Evolutionary conservation across 176 grass and related monocot species (phyloP).

Genomic region (Dendrocalamus sinicus): DNA sequence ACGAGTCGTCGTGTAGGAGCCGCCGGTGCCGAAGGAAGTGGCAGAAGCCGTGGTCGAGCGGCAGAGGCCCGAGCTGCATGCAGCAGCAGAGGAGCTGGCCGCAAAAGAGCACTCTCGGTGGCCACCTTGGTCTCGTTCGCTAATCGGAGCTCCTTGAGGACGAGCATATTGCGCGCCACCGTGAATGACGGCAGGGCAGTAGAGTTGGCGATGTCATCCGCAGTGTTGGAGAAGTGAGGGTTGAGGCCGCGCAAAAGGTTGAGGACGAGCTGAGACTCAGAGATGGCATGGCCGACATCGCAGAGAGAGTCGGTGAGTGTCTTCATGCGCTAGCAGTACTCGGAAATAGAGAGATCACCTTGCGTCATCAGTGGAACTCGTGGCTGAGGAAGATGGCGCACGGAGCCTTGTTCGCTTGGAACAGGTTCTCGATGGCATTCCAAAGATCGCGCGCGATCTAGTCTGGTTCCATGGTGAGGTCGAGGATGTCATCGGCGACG

Average conservation of each 20-base stretch:
- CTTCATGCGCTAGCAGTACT: not conserved
- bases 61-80: fast-evolving
- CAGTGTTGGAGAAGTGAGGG: not conserved
- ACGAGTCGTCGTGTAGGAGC: fast-evolving
- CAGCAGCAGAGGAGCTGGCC: fast-evolving
- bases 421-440: not conserved
- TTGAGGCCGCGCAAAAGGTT: not conserved
- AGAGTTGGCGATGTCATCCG: not conserved
- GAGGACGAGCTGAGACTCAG: not conserved
- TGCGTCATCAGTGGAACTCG: not conserved
- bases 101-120: fast-evolving
- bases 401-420: not conserved
- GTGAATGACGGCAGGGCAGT: not conserved
- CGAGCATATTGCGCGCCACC: not conserved
- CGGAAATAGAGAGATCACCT: not conserved
- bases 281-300: not conserved
- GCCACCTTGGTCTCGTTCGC: not conserved
- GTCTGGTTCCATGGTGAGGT: not conserved
- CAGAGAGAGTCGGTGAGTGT: fast-evolving
- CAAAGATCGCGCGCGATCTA: fast-evolving
- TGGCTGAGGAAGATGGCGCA: not conserved
- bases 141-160: not conserved
- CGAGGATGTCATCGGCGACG: not conserved
- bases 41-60: fast-evolving
- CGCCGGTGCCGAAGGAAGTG: fast-evolving